Evolutionary conservation across 2,329 filamentous ascomycete species (phyloP).

Genomic region (Xylaria multiplex): DNA sequence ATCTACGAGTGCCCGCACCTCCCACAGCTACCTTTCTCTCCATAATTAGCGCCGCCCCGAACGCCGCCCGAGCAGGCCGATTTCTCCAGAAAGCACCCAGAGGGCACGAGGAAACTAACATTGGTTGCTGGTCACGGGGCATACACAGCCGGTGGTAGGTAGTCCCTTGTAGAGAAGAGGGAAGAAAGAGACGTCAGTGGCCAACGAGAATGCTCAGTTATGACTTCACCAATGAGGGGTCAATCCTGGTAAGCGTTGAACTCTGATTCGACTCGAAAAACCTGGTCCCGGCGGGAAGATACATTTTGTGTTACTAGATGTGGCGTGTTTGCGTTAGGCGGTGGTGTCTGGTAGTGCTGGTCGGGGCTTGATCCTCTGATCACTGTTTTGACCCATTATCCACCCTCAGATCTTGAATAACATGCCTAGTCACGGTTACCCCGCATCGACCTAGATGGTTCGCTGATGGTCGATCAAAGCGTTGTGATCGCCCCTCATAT

Average conservation of each 20-base stretch:
- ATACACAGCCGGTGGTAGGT: constrained; percentile 22
- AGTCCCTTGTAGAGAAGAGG: neutral
- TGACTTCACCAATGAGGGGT: constrained; percentile 45
- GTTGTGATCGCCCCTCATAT: constrained; percentile 36
- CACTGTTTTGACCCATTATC: neutral
- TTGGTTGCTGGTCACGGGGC: constrained; percentile 6
- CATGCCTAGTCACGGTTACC: constrained; percentile 34
- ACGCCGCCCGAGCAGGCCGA: neutral
- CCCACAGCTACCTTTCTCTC: neutral
- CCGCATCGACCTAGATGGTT: constrained; percentile 42
- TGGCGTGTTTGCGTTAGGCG: neutral
- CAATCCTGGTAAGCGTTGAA: constrained; percentile 34
- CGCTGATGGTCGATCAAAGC: constrained; percentile 36
- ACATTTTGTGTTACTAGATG: neutral
- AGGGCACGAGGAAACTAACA: neutral
- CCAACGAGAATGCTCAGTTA: constrained; percentile 31
- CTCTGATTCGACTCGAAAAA: constrained; percentile 27
- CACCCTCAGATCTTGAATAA: constrained; percentile 2
- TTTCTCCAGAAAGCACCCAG: constrained; percentile 3
- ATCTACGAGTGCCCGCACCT: constrained; percentile 2
- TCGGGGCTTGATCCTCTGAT: neutral
- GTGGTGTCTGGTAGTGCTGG: neutral
- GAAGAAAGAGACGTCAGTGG: constrained; percentile 34
- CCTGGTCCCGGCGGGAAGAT: constrained; percentile 1
- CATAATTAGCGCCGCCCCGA: constrained; percentile 2